Base-by-base conservation (phyloP, 805 yeast species). In the Pichia eremophila region DNA sequence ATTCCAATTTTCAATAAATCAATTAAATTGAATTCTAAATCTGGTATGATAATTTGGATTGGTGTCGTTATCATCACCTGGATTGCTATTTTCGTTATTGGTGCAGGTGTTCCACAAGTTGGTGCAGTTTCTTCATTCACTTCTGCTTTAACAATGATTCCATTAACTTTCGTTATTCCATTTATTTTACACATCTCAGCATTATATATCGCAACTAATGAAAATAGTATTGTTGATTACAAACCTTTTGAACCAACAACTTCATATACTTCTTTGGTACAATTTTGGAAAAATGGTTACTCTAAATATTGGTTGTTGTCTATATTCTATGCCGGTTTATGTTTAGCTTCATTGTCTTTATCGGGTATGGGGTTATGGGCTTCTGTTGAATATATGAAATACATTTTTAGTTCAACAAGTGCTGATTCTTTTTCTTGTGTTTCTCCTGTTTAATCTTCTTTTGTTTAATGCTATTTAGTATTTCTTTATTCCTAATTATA, bases 401-500 rank as follows among this genome's bases (percentile, higher is more conserved):
- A 44, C 2, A 55, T 65, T 15, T 64, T 60, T 46, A 51, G 50
- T 3, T 42, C 46, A 8, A 58, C 65, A n/a, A 41, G 51, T 10
- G 59, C 66, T 1, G 58, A 60, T 8, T 57, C 67, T 1, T 64
- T 64, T 41, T 59, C 67, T 32, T 64, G 68, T 47, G 46, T 54
- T 2, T 58, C 63, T 8, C 66, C 66, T 27, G 57, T 61, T 45
- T 49, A 40, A 22, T 31, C 8, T 39, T 22, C n/a, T 22, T 22
- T 22, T 22, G 25, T 22, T 22, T 22, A 22, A 4, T 22, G 25
- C 25, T 22, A 22, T 22, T 22, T 22, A 22, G 25, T 22, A 22
- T 22, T 22, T 22, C 6, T 22, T 19, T 19, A 19, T 19, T 22
- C 25, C 25, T 22, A 22, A 22, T 22, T 22, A 22, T 22, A 22